phyloP scores from a whole-genome alignment of 441 rosid genomes.

The Populus hybrid region DNA sequence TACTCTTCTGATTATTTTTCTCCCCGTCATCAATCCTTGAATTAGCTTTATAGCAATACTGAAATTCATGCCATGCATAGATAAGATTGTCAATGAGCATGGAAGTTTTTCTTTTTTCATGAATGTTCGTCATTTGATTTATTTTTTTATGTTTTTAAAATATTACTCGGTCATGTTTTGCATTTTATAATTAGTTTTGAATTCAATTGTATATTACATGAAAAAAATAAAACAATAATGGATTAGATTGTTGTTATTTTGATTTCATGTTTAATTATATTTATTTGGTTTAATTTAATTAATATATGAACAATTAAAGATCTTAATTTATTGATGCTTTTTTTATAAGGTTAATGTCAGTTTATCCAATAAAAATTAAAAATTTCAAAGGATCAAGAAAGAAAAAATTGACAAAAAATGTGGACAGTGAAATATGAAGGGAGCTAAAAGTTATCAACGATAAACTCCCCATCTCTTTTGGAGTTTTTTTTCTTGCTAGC shows the following conservation, averaged over 20 bases:
- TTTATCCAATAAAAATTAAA: no score
- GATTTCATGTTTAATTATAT: no score
- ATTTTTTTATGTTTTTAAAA: background rate
- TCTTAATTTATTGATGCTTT: no score
- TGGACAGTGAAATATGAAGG: background rate
- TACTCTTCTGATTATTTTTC: no score
- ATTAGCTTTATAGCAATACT: background rate
- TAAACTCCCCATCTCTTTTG: no score
- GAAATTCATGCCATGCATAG: no score
- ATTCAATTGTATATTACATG: background rate
- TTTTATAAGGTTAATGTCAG: background rate
- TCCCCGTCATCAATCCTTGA: background rate
- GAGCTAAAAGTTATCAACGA: background rate
- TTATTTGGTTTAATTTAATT: no score
- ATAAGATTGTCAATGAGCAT: no score
- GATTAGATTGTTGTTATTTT: background rate
- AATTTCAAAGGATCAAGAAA: no score
- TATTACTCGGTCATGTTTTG: background rate
- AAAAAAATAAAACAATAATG: background rate
- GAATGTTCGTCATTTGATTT: background rate
- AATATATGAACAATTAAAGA: no score
- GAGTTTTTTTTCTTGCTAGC: no score
- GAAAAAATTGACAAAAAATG: no score
- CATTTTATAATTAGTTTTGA: background rate
- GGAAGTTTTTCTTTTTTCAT: background rate